Conservation (phyloP, 2,329 filamentous ascomycete genomes). For the Colletotrichum spaethianum region DNA sequence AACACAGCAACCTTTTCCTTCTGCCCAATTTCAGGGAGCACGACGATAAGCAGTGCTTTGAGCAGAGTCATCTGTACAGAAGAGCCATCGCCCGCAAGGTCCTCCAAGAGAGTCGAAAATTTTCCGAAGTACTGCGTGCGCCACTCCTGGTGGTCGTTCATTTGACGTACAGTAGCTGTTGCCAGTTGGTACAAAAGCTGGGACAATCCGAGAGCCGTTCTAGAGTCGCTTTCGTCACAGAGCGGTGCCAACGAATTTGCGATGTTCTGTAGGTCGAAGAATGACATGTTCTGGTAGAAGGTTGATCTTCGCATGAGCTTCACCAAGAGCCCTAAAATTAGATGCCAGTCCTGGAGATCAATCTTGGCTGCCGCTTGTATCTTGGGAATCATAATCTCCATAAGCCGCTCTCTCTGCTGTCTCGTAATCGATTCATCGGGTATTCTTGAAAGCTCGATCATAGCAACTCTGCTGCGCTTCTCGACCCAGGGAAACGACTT, state of each 20-base stretch:
- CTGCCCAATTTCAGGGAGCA: slow-evolving; percentile 47
- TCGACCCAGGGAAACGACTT: slow-evolving; percentile 33
- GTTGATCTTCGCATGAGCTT: slow-evolving; percentile 67
- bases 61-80: slow-evolving; percentile 54
- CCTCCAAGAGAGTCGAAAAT: slow-evolving; percentile 45
- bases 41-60: slow-evolving; percentile 51
- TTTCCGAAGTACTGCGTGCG: slow-evolving; percentile 57
- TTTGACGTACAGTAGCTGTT: slow-evolving; percentile 56
- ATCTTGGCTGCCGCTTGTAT: slow-evolving; percentile 46
- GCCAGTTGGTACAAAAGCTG: slow-evolving; percentile 40
- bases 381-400: slow-evolving; percentile 51
- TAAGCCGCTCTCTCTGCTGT: slow-evolving; percentile 59
- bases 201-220: slow-evolving; percentile 14
- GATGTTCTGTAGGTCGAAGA: slow-evolving; percentile 52
- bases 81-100: slow-evolving; percentile 36
- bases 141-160: slow-evolving; percentile 60
- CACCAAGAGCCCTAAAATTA: slow-evolving; percentile 60
- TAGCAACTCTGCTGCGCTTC: slow-evolving; percentile 15
- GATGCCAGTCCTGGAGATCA: slow-evolving; percentile 51
- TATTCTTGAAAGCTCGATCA: slow-evolving; percentile 48
- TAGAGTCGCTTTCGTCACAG: slow-evolving; percentile 19
- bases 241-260: slow-evolving; percentile 50
- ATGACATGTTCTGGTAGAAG: slow-evolving; percentile 64
- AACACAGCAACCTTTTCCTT: slow-evolving; percentile 28
- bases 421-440: slow-evolving; percentile 59